Evolutionary conservation across 257 asterid genomes (phyloP).

Genomic region (Nemophila menziesii): DNA sequence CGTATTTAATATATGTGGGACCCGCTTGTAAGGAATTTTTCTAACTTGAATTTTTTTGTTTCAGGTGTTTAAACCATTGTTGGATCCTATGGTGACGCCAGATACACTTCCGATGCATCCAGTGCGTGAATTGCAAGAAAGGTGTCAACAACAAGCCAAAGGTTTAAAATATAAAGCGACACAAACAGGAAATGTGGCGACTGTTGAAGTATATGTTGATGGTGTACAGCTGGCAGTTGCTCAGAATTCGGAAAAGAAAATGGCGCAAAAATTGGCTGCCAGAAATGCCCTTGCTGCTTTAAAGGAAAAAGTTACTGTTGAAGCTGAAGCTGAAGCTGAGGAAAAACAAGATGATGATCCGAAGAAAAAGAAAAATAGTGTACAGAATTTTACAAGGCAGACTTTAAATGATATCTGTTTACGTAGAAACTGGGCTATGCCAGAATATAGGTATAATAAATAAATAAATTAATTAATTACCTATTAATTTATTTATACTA

Average conservation of each 20-base stretch:
- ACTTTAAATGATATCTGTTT: conserved; percentile 87
- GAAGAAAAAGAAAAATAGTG: conserved; percentile 55
- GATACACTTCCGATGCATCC: conserved; percentile 99
- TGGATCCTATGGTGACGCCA: conserved; percentile 97
- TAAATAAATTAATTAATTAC: not conserved
- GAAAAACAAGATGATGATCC: conserved; percentile 36
- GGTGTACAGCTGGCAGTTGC: conserved; percentile 84
- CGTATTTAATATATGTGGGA: not conserved
- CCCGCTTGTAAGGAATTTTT: not conserved
- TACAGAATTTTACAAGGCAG: conserved; percentile 85
- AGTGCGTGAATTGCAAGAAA: conserved; percentile 90
- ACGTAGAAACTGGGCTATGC: conserved; percentile 99
- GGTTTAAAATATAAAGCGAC: conserved; percentile 90
- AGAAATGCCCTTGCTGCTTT: conserved; percentile 82
- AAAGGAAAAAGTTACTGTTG: conserved; percentile 66
- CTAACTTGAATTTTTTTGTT: not conserved
- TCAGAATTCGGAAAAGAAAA: conserved; percentile 86
- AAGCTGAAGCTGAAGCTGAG: too few species aligned
- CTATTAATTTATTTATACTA: not conserved
- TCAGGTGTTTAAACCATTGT: conserved; percentile 83
- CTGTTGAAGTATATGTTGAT: conserved; percentile 82
- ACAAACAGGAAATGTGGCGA: conserved; percentile 71
- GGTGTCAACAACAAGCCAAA: conserved; percentile 96
- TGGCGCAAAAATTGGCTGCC: conserved; percentile 98
- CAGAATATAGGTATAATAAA: conserved; percentile 59